Evolutionary conservation across 2,329 filamentous ascomycete species (phyloP).

Genomic region (Mariannaea elegans): DNA sequence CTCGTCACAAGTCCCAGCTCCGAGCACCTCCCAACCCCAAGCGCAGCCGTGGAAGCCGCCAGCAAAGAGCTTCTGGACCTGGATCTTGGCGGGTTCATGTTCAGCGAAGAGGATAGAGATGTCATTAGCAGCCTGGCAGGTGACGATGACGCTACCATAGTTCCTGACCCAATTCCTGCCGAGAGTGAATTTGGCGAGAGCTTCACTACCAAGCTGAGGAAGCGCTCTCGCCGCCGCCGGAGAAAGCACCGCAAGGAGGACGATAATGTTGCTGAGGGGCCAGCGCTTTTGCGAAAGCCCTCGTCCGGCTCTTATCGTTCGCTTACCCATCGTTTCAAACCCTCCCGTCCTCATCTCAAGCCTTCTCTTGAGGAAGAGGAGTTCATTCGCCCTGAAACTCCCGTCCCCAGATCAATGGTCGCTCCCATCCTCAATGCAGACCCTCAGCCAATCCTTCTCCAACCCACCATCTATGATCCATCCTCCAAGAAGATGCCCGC

Average conservation of each 20-base stretch:
- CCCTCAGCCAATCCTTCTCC: conserved; percentile 62
- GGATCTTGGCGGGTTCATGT: conserved; percentile 51
- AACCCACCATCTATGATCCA: conserved; percentile 66
- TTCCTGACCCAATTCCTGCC: conserved; percentile 8
- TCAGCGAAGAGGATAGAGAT: conserved; percentile 46
- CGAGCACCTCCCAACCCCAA: conserved; percentile 56
- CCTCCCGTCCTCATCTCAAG: conserved; percentile 36
- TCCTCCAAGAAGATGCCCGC: conserved; percentile 10
- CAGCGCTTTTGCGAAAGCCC: conserved; percentile 29
- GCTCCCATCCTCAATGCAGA: conserved; percentile 60
- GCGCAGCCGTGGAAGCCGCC: conserved; percentile 64
- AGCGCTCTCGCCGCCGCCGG: conserved; percentile 47
- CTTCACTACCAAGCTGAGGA: conserved; percentile 59
- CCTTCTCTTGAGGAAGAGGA: conserved; percentile 39
- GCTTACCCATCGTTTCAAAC: conserved; percentile 37
- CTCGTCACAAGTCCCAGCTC: conserved; percentile 45
- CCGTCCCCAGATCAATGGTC: conserved; percentile 48
- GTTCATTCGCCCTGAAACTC: conserved; percentile 37
- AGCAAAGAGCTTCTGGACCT: conserved; percentile 56
- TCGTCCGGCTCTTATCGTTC: conserved; percentile 29
- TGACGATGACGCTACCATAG: conserved; percentile 8
- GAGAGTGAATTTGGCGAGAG: conserved; percentile 40
- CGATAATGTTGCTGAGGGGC: conserved; percentile 29
- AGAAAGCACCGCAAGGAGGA: conserved; percentile 48
- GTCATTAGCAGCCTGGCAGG: conserved; percentile 41